These are phyloP conservation scores for Tricholoma flavovirens DNA, from an alignment of 768 basidiomycete genomes.

Conservation along the genomic window DNA sequence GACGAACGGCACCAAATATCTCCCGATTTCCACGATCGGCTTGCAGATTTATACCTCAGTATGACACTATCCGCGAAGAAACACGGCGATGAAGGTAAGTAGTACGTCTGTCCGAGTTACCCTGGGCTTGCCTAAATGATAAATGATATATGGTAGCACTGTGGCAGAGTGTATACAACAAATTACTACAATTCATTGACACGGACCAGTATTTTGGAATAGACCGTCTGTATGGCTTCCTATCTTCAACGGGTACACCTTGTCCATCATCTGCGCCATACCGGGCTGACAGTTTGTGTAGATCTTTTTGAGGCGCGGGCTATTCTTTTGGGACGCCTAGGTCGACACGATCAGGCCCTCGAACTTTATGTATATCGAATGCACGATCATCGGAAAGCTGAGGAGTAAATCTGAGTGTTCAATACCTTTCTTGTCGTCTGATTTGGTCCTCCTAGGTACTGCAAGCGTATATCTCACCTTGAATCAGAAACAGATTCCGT, in stretches of 20 bases:
- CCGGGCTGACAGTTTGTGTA: constrained; percentile 21
- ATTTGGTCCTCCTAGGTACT: constrained; percentile 56
- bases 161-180: constrained; percentile 51
- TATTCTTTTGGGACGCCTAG: constrained; percentile 82
- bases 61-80: constrained; percentile 58
- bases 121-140: neutral
- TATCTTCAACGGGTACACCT: constrained; percentile 72
- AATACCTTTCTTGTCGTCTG: neutral
- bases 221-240: constrained; percentile 73
- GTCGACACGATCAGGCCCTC: constrained; percentile 90
- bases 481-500: constrained; percentile 51
- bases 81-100: constrained; percentile 52
- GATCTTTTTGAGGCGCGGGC: constrained; percentile 91
- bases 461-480: constrained; percentile 71
- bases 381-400: constrained; percentile 79
- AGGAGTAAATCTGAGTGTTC: constrained; percentile 53
- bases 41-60: constrained; percentile 81
- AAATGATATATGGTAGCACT: constrained; percentile 1
- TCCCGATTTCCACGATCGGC: constrained; percentile 75
- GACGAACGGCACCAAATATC: constrained; percentile 63
- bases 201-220: constrained; percentile 63
- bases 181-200: constrained; percentile 73
- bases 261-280: neutral
- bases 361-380: constrained; percentile 90
- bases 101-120: neutral